Evolutionary conservation across 1,284 basidiomycete species (phyloP).

Genomic region (Prillingera fragicola): DNA sequence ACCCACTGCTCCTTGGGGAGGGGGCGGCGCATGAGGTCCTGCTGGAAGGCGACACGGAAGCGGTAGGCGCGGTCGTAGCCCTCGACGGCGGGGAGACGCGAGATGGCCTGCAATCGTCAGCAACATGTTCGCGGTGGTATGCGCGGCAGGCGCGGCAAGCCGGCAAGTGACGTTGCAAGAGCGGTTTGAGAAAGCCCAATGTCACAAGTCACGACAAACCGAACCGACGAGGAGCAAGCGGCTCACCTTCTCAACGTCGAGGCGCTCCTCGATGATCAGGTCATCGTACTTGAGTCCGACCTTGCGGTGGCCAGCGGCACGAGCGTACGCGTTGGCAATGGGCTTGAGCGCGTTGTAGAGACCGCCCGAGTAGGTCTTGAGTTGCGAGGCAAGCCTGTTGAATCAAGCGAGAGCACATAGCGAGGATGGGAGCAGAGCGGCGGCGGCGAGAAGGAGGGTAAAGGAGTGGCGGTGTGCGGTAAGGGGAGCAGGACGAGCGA

Average conservation of each 20-base stretch:
- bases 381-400: conserved; percentile 60
- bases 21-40: conserved; percentile 71
- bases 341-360: conserved; percentile 59
- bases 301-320: conserved; percentile 76
- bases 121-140: too few relatives aligned
- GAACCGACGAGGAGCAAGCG: too few relatives aligned
- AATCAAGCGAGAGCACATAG: neutral
- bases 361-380: conserved; percentile 61
- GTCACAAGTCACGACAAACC: too few relatives aligned
- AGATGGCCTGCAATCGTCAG: conserved; percentile 63
- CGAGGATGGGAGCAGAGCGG: neutral
- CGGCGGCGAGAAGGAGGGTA: neutral
- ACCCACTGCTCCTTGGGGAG: conserved; percentile 84
- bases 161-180: too few relatives aligned
- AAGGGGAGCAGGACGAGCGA: neutral
- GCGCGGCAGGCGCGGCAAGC: too few relatives aligned
- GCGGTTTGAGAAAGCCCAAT: too few relatives aligned
- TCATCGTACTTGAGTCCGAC: conserved; percentile 94
- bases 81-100: conserved; percentile 72
- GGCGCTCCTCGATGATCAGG: conserved; percentile 81
- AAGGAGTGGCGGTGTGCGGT: neutral
- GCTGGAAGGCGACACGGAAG: conserved; percentile 75
- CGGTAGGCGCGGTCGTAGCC: conserved; percentile 88
- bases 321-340: conserved; percentile 76
- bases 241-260: conserved; percentile 81